Conservation (phyloP, 768 basidiomycete genomes). For the Xerocomus brunneocitrinus region DNA sequence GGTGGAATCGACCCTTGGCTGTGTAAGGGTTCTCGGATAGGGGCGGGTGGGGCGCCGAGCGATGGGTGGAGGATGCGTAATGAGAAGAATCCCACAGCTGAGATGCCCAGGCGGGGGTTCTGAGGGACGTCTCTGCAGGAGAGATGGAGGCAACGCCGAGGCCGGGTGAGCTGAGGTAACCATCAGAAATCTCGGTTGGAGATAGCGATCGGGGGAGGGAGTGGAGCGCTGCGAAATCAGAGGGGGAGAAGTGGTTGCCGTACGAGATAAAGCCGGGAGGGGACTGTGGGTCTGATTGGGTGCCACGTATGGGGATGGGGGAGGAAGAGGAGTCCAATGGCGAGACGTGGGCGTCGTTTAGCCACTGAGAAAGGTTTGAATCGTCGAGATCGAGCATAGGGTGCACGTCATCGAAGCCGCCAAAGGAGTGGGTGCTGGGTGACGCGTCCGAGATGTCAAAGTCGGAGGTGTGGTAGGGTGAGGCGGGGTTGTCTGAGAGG, state of each 20-base stretch:
- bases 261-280: slow-evolving; percentile 49
- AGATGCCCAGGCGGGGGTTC: slow-evolving; percentile 60
- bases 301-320: slow-evolving; percentile 59
- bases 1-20: slow-evolving; percentile 35
- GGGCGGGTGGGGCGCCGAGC: slow-evolving; percentile 46
- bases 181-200: slow-evolving; percentile 51
- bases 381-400: slow-evolving; percentile 39
- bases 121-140: slow-evolving; percentile 55
- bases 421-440: slow-evolving; percentile 30
- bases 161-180: slow-evolving; percentile 36
- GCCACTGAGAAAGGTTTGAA: slow-evolving; percentile 51
- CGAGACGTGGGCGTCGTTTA: slow-evolving; percentile 50
- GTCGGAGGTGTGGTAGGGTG: slow-evolving; percentile 37
- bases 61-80: slow-evolving; percentile 41
- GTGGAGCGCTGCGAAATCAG: slow-evolving; percentile 56
- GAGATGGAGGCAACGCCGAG: slow-evolving; percentile 54
- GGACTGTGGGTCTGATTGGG: slow-evolving; percentile 38
- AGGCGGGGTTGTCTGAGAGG: slow-evolving; percentile 36
- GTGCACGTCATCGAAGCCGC: slow-evolving; percentile 30
- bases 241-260: slow-evolving; percentile 54
- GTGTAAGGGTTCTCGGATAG: slow-evolving; percentile 39
- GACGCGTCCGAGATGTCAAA: slow-evolving; percentile 41
- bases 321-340: slow-evolving; percentile 40
- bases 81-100: slow-evolving; percentile 60
- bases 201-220: slow-evolving; percentile 60